Evolutionary conservation across 2,329 filamentous ascomycete species (phyloP).

Genomic region (Shiraia bambusicola): DNA sequence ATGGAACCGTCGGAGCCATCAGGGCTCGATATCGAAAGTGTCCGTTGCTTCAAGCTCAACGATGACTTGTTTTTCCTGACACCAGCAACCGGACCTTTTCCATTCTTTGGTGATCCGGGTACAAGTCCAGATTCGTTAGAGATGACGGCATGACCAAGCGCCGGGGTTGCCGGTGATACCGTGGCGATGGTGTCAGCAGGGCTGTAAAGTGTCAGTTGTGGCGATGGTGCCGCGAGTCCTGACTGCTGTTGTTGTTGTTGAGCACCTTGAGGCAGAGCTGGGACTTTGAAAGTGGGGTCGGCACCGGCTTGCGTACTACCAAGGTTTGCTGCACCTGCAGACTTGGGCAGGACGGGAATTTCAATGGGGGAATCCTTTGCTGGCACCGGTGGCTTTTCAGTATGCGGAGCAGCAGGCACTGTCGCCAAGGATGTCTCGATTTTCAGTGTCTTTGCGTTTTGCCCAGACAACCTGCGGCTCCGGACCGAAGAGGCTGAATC

Average conservation of each 20-base stretch:
- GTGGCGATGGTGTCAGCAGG: slow-evolving; percentile 46
- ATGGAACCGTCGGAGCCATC: slow-evolving; percentile 68
- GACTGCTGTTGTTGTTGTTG: no score
- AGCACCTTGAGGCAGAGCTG: slow-evolving; percentile 32
- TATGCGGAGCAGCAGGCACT: slow-evolving; percentile 35
- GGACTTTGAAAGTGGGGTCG: slow-evolving; percentile 37
- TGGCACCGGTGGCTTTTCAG: slow-evolving; percentile 36
- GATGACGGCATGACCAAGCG: slow-evolving; percentile 42
- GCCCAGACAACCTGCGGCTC: slow-evolving; percentile 75
- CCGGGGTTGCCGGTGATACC: slow-evolving; percentile 42
- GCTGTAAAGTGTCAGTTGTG: slow-evolving; percentile 41
- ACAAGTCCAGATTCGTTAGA: slow-evolving; percentile 47
- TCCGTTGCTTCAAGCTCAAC: slow-evolving; percentile 70
- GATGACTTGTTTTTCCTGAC: slow-evolving; percentile 56
- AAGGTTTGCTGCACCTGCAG: slow-evolving; percentile 36
- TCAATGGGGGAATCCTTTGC: slow-evolving; percentile 38
- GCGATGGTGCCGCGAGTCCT: slow-evolving; percentile 34
- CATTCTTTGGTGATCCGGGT: slow-evolving; percentile 40
- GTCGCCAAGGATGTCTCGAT: slow-evolving; percentile 70
- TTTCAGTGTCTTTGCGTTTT: slow-evolving; percentile 79
- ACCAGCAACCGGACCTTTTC: slow-evolving; percentile 31
- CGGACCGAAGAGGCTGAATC: slow-evolving; percentile 58
- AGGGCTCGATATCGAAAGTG: slow-evolving; percentile 65
- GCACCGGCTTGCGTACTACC: slow-evolving; percentile 25
- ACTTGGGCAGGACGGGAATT: slow-evolving; percentile 38